Evolutionary conservation across 1,284 basidiomycete species (phyloP).

Genomic region (Cryptococcus sp.): DNA sequence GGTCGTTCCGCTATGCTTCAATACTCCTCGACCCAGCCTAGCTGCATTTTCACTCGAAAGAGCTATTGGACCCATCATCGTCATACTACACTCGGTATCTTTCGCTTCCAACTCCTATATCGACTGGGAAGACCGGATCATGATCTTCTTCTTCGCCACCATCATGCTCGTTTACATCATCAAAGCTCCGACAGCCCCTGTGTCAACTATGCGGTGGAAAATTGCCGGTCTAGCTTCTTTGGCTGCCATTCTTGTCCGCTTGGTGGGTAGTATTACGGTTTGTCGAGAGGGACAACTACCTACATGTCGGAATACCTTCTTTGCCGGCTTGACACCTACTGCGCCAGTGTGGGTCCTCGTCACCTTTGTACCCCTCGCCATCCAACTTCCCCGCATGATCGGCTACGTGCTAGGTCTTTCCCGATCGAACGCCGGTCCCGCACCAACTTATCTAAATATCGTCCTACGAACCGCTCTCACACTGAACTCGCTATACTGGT

Average conservation of each 20-base stretch:
- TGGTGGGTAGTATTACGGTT: slow-evolving; percentile 71
- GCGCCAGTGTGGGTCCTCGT: slow-evolving; percentile 60
- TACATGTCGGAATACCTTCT: slow-evolving; percentile 80
- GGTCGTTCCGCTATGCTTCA: slow-evolving; percentile 25
- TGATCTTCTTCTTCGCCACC: slow-evolving; percentile 68
- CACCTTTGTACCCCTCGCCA: slow-evolving; percentile 56
- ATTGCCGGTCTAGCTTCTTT: slow-evolving; percentile 66
- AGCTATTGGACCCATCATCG: slow-evolving; percentile 52
- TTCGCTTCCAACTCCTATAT: slow-evolving; percentile 92
- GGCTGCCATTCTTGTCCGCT: slow-evolving; percentile 65
- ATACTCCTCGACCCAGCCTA: slow-evolving; percentile 10
- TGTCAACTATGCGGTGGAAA: slow-evolving; percentile 63
- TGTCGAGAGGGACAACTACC: slow-evolving; percentile 94
- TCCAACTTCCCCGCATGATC: slow-evolving; percentile 60
- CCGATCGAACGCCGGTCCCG: slow-evolving; percentile 68
- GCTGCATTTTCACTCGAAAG: slow-evolving; percentile 21
- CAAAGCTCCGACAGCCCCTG: slow-evolving; percentile 61
- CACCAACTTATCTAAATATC: slow-evolving; percentile 59
- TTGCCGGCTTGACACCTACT: slow-evolving; percentile 63
- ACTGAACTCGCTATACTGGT: slow-evolving; percentile 64
- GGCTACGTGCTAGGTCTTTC: slow-evolving; percentile 61
- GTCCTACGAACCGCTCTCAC: slow-evolving; percentile 60
- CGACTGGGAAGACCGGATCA: slow-evolving; percentile 87
- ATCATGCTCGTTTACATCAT: slow-evolving; percentile 56
- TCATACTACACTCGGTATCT: slow-evolving; percentile 63